Percentiles rank a stretch among this genome's conserved stretches.
phyloP scores from a whole-genome alignment of 768 basidiomycete species.

The Cubamyces lactineus region DNA sequence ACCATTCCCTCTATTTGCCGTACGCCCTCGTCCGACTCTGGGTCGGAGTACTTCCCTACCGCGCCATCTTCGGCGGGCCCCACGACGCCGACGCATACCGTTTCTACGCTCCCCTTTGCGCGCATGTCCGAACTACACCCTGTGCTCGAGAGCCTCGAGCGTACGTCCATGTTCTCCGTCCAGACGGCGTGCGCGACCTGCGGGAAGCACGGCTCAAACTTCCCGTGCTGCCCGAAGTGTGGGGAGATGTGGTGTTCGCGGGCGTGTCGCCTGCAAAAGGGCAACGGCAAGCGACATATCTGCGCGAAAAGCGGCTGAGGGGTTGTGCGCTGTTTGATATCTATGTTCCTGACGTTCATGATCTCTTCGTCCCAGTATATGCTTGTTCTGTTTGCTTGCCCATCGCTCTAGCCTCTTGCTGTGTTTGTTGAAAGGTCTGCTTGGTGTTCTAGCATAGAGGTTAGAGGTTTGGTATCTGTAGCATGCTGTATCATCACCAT shows the following conservation, averaged over 20 bases:
- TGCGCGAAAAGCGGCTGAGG: conserved; percentile 16
- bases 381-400: neutral
- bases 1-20: conserved; percentile 35
- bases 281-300: conserved; percentile 25
- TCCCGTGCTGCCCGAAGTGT: conserved; percentile 38
- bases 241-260: conserved; percentile 39
- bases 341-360: neutral
- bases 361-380: neutral
- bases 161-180: conserved; percentile 32
- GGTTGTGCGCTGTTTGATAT: neutral
- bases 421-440: neutral
- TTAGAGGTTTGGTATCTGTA: neutral
- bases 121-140: conserved; percentile 24
- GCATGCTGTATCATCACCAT: conserved; percentile 16
- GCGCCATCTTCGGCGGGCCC: conserved; percentile 35
- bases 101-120: conserved; percentile 16
- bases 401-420: conserved; percentile 3
- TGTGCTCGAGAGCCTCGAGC: conserved; percentile 35
- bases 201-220: conserved; percentile 34
- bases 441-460: neutral
- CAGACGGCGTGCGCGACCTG: conserved; percentile 35
- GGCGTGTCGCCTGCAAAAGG: conserved; percentile 22
- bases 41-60: conserved; percentile 35
- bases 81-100: conserved; percentile 28
- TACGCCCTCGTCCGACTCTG: conserved; percentile 33